Conservation (phyloP, 2,329 filamentous ascomycete genomes). For the Diaporthe destruens region DNA sequence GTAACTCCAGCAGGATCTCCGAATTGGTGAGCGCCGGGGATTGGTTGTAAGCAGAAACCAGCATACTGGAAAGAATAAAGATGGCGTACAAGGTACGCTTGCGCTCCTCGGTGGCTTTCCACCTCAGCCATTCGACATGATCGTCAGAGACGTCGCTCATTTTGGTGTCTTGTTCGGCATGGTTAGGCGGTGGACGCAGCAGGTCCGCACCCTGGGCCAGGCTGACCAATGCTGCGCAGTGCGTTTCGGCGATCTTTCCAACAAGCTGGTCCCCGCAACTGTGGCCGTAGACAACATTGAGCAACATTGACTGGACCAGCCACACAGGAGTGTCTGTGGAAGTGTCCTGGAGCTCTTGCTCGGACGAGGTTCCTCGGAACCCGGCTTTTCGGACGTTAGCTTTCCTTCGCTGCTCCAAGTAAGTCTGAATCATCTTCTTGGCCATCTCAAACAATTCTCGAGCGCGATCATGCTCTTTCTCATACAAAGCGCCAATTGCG, state of each 20-base stretch:
- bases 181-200: slow-evolving; percentile 59
- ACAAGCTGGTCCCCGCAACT: slow-evolving; percentile 93
- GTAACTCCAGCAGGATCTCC: slow-evolving; percentile 88
- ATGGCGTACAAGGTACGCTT: slow-evolving; percentile 94
- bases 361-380: slow-evolving; percentile 63
- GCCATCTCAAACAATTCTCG: slow-evolving; percentile 91
- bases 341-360: slow-evolving; percentile 63
- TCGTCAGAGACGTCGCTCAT: slow-evolving; percentile 70
- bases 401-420: slow-evolving; percentile 90
- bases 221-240: slow-evolving; percentile 91
- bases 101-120: slow-evolving; percentile 90
- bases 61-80: slow-evolving; percentile 89
- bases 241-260: slow-evolving; percentile 91
- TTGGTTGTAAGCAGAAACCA: slow-evolving; percentile 94
- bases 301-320: slow-evolving; percentile 96
- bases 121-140: slow-evolving; percentile 85
- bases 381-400: slow-evolving; percentile 80
- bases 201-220: slow-evolving; percentile 91
- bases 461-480: slow-evolving; percentile 83
- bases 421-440: slow-evolving; percentile 94
- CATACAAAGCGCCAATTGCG: slow-evolving; percentile 80
- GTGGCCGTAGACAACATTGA: slow-evolving; percentile 96
- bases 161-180: slow-evolving; percentile 66
- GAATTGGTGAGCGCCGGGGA: slow-evolving; percentile 92
- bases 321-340: slow-evolving; percentile 86